Conservation (phyloP, 192 early-diverging fungal genomes). For the Polychytrium aggregatum region DNA sequence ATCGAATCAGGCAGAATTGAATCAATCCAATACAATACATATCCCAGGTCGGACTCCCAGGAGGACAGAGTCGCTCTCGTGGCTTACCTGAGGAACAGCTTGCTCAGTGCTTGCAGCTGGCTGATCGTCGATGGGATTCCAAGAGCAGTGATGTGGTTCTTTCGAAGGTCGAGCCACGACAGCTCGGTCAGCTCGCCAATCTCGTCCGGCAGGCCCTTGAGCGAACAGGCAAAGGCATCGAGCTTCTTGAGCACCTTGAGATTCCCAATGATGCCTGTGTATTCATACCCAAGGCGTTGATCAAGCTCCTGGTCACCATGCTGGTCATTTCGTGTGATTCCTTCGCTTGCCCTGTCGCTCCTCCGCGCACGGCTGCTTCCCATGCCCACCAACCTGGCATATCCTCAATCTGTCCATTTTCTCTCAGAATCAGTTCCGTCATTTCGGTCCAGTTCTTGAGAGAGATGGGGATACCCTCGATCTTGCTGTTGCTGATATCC, state of each 20-base stretch:
- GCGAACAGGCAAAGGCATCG: constrained; percentile 24
- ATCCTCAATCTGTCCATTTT: constrained; percentile 34
- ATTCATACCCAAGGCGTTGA: background rate
- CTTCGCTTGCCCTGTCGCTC: no score
- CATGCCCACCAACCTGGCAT: constrained; percentile 28
- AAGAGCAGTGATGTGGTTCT: constrained; percentile 29
- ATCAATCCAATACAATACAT: no score
- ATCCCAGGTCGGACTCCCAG: no score
- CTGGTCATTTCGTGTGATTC: no score
- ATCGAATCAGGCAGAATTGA: no score
- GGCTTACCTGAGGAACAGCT: constrained; percentile 25
- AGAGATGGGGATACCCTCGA: constrained; percentile 19
- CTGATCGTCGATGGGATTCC: constrained; percentile 24
- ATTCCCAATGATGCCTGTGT: constrained; percentile 12
- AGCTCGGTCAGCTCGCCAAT: constrained; percentile 24
- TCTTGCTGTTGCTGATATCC: constrained; percentile 23
- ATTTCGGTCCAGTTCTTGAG: constrained; percentile 25
- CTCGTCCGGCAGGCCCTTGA: constrained; percentile 21
- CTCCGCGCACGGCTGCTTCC: no score
- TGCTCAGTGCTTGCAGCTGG: constrained; percentile 11
- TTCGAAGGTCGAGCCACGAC: constrained; percentile 22
- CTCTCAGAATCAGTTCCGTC: constrained; percentile 24
- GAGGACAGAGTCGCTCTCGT: no score
- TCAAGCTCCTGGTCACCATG: background rate
- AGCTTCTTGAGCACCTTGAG: constrained; percentile 11